Percentiles rank a stretch among this genome's conserved stretches.
phyloP scores from a whole-genome alignment of 148 eudicot genomes.

The Mesembryanthemum crystallinum region DNA sequence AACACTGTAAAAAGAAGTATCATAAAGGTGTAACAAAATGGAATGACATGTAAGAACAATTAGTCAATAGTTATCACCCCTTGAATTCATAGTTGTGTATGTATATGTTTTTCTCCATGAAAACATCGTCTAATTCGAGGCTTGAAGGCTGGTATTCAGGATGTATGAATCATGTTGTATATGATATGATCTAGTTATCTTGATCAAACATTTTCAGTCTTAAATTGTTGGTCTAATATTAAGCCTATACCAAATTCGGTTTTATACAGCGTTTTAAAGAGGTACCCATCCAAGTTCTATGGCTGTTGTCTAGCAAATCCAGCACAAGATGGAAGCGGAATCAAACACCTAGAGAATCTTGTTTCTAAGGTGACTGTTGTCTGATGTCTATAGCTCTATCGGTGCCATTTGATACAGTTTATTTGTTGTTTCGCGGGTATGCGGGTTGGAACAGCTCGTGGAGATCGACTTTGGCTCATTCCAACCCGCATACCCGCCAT shows the following conservation, averaged over 20 bases:
- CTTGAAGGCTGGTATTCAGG: background rate
- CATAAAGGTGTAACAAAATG: background rate
- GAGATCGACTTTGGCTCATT: too few species aligned
- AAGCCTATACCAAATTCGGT: too few species aligned
- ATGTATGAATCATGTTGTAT: background rate
- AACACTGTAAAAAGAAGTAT: too few species aligned
- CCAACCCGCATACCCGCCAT: too few species aligned
- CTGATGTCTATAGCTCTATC: background rate
- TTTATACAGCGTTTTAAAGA: constrained; percentile 56
- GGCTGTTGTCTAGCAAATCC: constrained; percentile 99
- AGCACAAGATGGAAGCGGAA: constrained; percentile 79
- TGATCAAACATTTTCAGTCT: background rate
- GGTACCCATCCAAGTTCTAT: constrained; percentile 72
- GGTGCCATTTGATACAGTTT: background rate
- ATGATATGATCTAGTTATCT: background rate
- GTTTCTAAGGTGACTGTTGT: constrained; percentile 47
- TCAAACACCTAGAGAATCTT: constrained; percentile 70
- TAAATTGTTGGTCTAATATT: background rate
- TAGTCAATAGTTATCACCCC: background rate
- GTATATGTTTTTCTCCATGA: background rate
- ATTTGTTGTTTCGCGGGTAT: background rate
- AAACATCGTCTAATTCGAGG: too few species aligned
- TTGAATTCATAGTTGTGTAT: too few species aligned
- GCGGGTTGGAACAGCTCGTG: too few species aligned
- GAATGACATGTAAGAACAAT: too few species aligned